These are phyloP conservation scores for Trichoderma pleuroti DNA, from an alignment of 2,329 filamentous ascomycete genomes.

Conservation along the genomic window DNA sequence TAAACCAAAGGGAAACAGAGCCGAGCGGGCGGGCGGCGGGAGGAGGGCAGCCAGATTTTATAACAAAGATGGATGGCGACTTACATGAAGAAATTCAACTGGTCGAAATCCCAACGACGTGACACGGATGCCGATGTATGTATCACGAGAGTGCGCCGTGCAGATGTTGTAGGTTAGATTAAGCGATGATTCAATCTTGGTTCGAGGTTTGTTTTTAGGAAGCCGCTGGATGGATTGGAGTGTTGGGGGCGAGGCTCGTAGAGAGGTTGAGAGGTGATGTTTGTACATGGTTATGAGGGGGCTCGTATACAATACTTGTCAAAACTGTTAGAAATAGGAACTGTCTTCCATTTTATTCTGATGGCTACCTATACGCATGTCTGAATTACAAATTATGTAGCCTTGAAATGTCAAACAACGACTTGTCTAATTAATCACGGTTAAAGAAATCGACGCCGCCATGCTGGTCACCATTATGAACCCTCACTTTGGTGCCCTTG, in stretches of 20 bases:
- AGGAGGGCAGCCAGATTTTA: not conserved
- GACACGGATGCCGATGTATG: not conserved
- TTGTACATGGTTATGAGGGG: too few species aligned
- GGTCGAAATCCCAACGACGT: conserved; percentile 1
- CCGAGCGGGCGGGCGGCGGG: not conserved
- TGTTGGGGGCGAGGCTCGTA: not conserved
- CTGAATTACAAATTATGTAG: too few species aligned
- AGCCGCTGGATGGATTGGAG: not conserved
- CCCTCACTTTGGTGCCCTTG: too few species aligned
- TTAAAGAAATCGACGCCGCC: too few species aligned
- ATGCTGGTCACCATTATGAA: too few species aligned
- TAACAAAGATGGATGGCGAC: conserved; percentile 1
- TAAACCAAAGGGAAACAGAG: not conserved
- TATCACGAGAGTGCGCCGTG: not conserved
- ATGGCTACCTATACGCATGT: too few species aligned
- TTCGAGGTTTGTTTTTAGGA: not conserved
- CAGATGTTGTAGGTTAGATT: conserved; percentile 12
- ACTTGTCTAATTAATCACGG: too few species aligned
- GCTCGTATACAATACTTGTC: too few species aligned
- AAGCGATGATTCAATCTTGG: conserved; percentile 11
- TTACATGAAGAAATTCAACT: conserved; percentile 14
- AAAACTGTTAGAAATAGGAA: too few species aligned
- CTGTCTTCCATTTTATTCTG: too few species aligned
- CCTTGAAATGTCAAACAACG: too few species aligned
- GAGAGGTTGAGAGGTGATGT: not conserved